Evolutionary conservation across 2,329 filamentous ascomycete species (phyloP), one percentile per base, ranked within the genome.

Genomic region (Anthostomella pinea): DNA sequence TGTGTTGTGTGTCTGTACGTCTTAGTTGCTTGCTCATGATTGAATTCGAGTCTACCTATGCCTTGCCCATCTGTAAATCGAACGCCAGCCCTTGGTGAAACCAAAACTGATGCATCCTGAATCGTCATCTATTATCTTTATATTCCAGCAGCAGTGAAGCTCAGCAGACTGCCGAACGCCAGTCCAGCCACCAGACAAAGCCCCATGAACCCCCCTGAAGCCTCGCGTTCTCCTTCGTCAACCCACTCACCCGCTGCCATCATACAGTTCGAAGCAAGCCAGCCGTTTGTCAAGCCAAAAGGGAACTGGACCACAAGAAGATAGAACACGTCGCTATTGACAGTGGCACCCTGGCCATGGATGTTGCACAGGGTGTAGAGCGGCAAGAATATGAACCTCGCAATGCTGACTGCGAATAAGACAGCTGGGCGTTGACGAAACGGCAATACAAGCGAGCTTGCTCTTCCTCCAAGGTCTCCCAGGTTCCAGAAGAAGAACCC

Each of bases 401-500:
- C 68, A 16, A 90, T 55, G 2, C 86, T 68, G 3, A 90, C 60
- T 13, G 73, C 56, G 54, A 95, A 87, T 7, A 96, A 68, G 1
- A 79, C 50, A 3, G 70, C 66, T 1, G 90, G 89, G 11, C 76
- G 73, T 32, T 78, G 71, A 0, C 75, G 75, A 52, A 57, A 69
- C 36, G 58, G 83, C 62, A 63, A 75, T 46, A 59, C 75, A 2
- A 61, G 49, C 18, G 88, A 83, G 2, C 78, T 60, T 14, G 95
- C 65, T 7, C 93, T 79, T 5, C 93, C 93, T 10, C 77, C 45
- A 6, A 97, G 69, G 58, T 97, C 93, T 27, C 93, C 93, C 2
- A 83, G 59, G 58, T 97, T 98, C 93, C 93, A 98, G 58, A 93
- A 79, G 41, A 97, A 78, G 63, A 97, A 95, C 3, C 78, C 88